phyloP scores from a whole-genome alignment of 2,329 filamentous ascomycete genomes.

The Plenodomus biglobosus region DNA sequence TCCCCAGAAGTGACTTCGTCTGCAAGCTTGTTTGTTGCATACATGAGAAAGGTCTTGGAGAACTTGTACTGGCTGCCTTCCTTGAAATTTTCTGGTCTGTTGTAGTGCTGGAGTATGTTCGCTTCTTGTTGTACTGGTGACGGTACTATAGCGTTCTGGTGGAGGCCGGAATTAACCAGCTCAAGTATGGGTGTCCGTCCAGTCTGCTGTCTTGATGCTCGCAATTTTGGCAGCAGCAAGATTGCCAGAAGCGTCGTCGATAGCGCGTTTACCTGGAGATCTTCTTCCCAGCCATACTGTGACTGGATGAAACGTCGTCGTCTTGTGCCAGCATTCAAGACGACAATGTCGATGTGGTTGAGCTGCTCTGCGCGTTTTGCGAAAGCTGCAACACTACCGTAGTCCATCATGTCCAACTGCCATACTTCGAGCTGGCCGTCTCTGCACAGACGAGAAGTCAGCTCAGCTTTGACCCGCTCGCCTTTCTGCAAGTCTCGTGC shows the following conservation, averaged over 20 bases:
- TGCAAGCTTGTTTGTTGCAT: constrained; percentile 33
- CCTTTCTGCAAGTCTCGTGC: constrained; percentile 43
- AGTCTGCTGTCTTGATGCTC: constrained; percentile 24
- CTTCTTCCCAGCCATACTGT: constrained; percentile 45
- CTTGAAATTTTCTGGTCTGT: constrained; percentile 29
- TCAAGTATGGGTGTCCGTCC: constrained; percentile 34
- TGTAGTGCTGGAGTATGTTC: constrained; percentile 37
- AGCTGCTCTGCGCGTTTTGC: constrained; percentile 31
- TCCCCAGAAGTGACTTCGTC: constrained; percentile 28
- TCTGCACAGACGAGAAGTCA: constrained; percentile 30
- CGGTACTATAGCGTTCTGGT: constrained; percentile 28
- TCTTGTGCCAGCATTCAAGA: constrained; percentile 46
- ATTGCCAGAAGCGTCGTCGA: constrained; percentile 59
- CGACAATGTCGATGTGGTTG: constrained; percentile 41
- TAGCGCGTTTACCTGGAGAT: constrained; percentile 60
- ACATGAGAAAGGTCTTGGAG: constrained; percentile 43
- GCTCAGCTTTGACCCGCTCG: constrained; percentile 32
- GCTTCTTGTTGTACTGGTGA: constrained; percentile 20
- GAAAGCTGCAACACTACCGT: constrained; percentile 38
- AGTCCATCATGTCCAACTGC: constrained; percentile 42
- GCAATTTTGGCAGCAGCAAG: constrained; percentile 50
- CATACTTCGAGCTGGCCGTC: constrained; percentile 40
- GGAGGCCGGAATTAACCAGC: constrained; percentile 38
- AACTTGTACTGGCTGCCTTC: constrained; percentile 32
- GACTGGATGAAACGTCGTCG: constrained; percentile 26